Evolutionary conservation across 2,329 filamentous ascomycete species (phyloP), one percentile per base, ranked within the genome.

Genomic region (Geoglossum cookeanum): DNA sequence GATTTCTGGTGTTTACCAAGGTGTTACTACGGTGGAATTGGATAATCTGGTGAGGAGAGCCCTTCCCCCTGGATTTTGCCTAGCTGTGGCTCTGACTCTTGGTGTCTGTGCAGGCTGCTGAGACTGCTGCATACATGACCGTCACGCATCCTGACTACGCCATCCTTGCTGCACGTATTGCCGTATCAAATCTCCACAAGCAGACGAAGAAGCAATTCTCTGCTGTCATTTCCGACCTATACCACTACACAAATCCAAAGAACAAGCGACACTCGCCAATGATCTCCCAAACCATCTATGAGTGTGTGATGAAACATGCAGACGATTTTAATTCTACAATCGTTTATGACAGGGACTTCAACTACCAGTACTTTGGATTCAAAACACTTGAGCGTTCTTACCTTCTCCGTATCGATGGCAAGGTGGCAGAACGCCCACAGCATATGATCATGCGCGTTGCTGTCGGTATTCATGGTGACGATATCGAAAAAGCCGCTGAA

Each of bases 161-260:
- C 70, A 94, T 97, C 69, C 88, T 98, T 59, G 92, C 92, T 62
- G 92, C 92, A 63, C 90, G 92, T 74, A 97, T 98, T 68, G 92
- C 92, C 64, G 92, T 98, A 57, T 98, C 92, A 68, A 98, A 98
- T 76, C 85, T 98, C 59, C 92, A 98, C 83, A 98, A 98, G 76
- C 92, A 98, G 79, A 98, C 92, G 62, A 97, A 97, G 81, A 98
- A 98, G 79, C 91, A 97, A 70, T 98, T 94, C 77, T 97, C 92
- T n/a, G 78, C 87, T 55, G 92, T 98, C 59, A 80, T 98, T 65
- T 84, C 81, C 65, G 92, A 98, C 67, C 81, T 98, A 47, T 96
- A 91, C 75, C 79, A 92, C 75, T 98, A 96, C 71, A 76, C 94
- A 72, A 98, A 98, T 75, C 89, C 91, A 61, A 94, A 87, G 75